Conservation (phyloP, 179 eudicot species). For the Beta corolliflora region DNA sequence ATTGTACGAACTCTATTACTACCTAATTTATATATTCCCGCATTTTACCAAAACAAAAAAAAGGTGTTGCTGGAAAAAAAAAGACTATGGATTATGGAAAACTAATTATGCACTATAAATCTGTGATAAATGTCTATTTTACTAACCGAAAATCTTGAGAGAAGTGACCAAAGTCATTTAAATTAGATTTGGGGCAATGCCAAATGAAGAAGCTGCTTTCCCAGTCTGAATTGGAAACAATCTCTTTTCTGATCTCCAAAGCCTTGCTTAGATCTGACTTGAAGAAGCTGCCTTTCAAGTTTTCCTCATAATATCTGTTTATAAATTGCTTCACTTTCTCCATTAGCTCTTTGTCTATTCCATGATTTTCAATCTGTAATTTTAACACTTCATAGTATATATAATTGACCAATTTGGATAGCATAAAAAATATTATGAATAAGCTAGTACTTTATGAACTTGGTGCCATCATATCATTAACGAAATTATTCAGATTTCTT, state of each 20-base stretch:
- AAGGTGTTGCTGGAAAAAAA: too few relatives aligned
- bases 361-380: slow-evolving; percentile 81
- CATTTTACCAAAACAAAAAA: too few relatives aligned
- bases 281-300: slow-evolving; percentile 57
- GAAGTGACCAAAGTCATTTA: slow-evolving; percentile 45
- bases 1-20: too few relatives aligned
- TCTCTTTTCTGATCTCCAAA: slow-evolving; percentile 36
- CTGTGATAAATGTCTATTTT: not conserved
- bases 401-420: not conserved
- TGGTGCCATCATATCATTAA: too few relatives aligned
- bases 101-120: too few relatives aligned
- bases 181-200: slow-evolving; percentile 68
- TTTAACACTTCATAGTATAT: too few relatives aligned
- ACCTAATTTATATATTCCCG: too few relatives aligned
- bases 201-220: slow-evolving; percentile 67
- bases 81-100: too few relatives aligned
- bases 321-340: slow-evolving; percentile 57
- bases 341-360: slow-evolving; percentile 55
- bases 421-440: not conserved
- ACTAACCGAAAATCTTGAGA: slow-evolving; percentile 57
- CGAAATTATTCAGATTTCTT: too few relatives aligned
- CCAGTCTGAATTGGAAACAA: slow-evolving; percentile 55
- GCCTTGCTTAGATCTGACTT: slow-evolving; percentile 50
- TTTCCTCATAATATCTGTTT: slow-evolving; percentile 57
- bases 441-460: too few relatives aligned